Evolutionary conservation across 768 basidiomycete genomes (phyloP), one percentile per base, ranked within the genome.

Genomic region (Psilocybe azurescens): DNA sequence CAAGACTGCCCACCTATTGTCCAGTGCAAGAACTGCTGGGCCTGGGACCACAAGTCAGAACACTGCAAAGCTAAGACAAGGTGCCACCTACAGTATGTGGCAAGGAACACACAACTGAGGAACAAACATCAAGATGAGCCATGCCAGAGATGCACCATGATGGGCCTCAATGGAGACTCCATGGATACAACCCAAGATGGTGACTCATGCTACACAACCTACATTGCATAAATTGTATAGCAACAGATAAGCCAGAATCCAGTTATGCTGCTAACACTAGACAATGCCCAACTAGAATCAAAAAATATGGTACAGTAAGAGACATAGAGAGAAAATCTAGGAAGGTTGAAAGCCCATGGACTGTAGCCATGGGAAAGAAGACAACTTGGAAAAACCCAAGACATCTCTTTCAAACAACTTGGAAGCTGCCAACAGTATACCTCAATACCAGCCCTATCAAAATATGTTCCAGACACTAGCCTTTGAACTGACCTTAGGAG

Each of bases 1-100:
- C 66, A 67, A 52, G 63, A 67, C 28, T 49, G 63, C 4, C 63
- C 66, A 0, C 63, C 63, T 4, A 60, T 67, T 3, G 14, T 59
- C 9, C 66, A 67, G 30, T 64, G 66, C 60, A 58, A n/a, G n/a
- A n/a, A n/a, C n/a, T n/a, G n/a, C n/a, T n/a, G n/a, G n/a, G n/a
- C n/a, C n/a, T n/a, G n/a, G n/a, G n/a, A n/a, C n/a, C n/a, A n/a
- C n/a, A n/a, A n/a, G n/a, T n/a, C n/a, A n/a, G n/a, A n/a, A n/a
- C n/a, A n/a, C n/a, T n/a, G n/a, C n/a, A n/a, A n/a, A n/a, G n/a
- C n/a, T n/a, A n/a, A n/a, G n/a, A n/a, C 29, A 29, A 30, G 49
- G 14, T 62, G 61, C 56, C 30, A 55, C 10, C n/a, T 62, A 29
- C 57, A 57, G 3, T 55, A 62, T 46, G 16, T 48, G 8, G 38